phyloP scores from a whole-genome alignment of 345 rosid species.

The Hibiscus tridactylites region DNA sequence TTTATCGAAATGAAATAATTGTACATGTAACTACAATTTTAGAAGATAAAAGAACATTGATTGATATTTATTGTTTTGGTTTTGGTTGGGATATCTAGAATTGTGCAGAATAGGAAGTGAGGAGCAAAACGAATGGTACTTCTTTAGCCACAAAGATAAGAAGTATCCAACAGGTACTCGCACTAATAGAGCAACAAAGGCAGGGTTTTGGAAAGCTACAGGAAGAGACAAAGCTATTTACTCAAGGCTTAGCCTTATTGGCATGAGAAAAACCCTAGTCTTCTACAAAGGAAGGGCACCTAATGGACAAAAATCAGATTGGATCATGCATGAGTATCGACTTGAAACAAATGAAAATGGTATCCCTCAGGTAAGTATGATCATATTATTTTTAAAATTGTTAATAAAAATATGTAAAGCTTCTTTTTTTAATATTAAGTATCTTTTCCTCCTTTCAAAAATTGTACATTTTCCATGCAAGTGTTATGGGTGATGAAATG shows the following conservation, averaged over 20 bases:
- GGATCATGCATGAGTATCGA: slow-evolving; percentile 98
- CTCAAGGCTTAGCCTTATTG: slow-evolving; percentile 66
- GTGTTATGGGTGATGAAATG: background rate
- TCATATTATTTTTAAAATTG: too few relatives aligned
- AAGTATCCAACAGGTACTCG: slow-evolving; percentile 49
- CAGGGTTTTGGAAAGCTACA: slow-evolving; percentile 98
- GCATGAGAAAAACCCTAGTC: slow-evolving; percentile 95
- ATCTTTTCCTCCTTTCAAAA: too few relatives aligned
- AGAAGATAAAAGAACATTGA: too few relatives aligned
- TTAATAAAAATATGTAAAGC: too few relatives aligned
- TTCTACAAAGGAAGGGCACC: slow-evolving; percentile 95
- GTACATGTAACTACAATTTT: too few relatives aligned
- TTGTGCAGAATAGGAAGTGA: slow-evolving; percentile 72
- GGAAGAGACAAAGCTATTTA: slow-evolving; percentile 96
- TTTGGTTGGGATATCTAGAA: slow-evolving; percentile 25
- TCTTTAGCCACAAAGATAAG: slow-evolving; percentile 61
- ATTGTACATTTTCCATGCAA: background rate
- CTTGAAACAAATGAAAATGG: slow-evolving; percentile 92
- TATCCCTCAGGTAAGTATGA: slow-evolving; percentile 46
- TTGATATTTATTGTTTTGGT: background rate
- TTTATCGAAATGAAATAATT: too few relatives aligned
- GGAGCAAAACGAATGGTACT: slow-evolving; percentile 93
- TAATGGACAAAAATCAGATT: slow-evolving; percentile 87
- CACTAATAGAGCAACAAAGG: slow-evolving; percentile 92
- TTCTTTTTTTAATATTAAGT: too few relatives aligned